Base-by-base conservation (phyloP, 768 basidiomycete species). In the Trametes gibbosa region DNA sequence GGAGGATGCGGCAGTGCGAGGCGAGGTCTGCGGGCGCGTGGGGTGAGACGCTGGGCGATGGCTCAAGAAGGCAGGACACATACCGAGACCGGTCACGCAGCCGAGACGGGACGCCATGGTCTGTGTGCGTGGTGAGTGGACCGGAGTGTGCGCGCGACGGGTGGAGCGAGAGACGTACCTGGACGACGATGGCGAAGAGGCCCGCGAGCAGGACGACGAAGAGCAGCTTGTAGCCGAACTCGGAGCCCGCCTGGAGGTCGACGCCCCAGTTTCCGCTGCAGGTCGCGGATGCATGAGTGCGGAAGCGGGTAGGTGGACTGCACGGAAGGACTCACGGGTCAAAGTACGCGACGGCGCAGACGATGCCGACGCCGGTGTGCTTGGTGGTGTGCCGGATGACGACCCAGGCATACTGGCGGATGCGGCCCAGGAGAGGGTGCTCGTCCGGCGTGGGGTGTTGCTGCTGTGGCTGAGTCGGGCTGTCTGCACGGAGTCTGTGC, bases 321-420 rank as follows among this genome's bases (percentile, higher is more conserved):
- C 9, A 25, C n/a, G 19, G 25, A 32, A 25, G 16, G 24, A 77
- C 87, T 69, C 65, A 91, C 85, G 90, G 91, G 67, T 92, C 90
- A 68, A 92, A 90, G 72, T 95, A 95, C 0, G 92, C 93, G 9
- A 95, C 91, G 9, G 89, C 82, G 63, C 91, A 92, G 24, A 95
- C 84, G 47, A 93, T 76, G n/a, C 93, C 93, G 45, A 92, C 85
- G 5, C 93, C 93, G 2, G 83, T 81, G 69, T 91, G 90, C 65
- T 77, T 84, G 55, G 75, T 79, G 25, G 78, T 73, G 69, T 91
- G 89, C 42, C 66, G 62, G 17, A 51, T 17, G 47, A 71, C 64
- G 56, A 65, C 29, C 40, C 43, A 60, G 17, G 56, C 40, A 32
- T 32, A 52, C 37, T 40, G 52, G 49, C 46, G 21, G 13, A 41